A percentile compares a stretch with the other conserved stretches of the same genome.
phyloP scores from a whole-genome alignment of 208 protist genomes.

The Naegleria lovaniensis region DNA sequence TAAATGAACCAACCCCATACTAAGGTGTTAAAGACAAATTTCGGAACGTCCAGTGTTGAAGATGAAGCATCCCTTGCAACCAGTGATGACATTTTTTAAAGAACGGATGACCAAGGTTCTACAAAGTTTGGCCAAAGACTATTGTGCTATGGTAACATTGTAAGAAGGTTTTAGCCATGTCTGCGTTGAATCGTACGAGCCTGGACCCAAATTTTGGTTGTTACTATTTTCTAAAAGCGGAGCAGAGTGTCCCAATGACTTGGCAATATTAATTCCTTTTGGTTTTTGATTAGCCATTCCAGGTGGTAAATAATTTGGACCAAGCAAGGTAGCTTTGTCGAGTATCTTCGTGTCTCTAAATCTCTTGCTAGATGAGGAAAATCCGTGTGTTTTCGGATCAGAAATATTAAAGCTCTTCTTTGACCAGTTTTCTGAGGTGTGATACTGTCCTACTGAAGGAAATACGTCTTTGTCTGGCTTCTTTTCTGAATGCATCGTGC shows the following conservation, averaged over 20 bases:
- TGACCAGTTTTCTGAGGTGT: neutral
- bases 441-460: neutral
- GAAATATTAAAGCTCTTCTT: neutral
- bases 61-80: neutral
- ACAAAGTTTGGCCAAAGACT: too few relatives aligned
- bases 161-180: neutral
- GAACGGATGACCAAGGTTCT: too few relatives aligned
- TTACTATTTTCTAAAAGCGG: neutral
- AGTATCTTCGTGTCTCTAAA: neutral
- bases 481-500: neutral
- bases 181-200: neutral
- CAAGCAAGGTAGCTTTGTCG: neutral
- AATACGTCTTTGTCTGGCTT: neutral
- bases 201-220: neutral
- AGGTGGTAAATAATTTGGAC: neutral
- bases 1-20: constrained; percentile 12
- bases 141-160: neutral
- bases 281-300: neutral
- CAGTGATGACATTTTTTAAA: neutral
- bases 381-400: neutral
- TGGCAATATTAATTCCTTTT: neutral
- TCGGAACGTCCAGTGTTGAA: neutral
- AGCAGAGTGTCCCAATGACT: neutral
- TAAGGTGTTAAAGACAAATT: neutral
- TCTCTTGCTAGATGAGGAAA: neutral